A percentile compares a stretch with the other conserved stretches of the same genome.
phyloP scores from a whole-genome alignment of 768 basidiomycete genomes.

The Podaxis sp. region DNA sequence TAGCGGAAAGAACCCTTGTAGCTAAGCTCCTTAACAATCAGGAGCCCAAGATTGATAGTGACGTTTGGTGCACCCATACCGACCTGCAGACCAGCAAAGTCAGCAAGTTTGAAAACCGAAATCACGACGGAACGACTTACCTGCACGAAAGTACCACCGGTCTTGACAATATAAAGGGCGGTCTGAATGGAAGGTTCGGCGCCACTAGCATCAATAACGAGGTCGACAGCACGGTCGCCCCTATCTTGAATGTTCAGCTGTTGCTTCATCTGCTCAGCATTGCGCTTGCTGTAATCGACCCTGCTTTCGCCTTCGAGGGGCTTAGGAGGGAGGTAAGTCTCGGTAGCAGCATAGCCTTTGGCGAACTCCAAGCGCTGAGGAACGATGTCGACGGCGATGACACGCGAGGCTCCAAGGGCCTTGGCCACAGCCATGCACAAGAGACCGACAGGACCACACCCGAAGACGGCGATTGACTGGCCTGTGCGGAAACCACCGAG shows the following conservation, averaged over 20 bases:
- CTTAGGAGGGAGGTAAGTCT: slow-evolving; percentile 61
- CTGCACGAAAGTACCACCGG: slow-evolving; percentile 74
- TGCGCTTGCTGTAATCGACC: slow-evolving; percentile 67
- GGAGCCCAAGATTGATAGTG: slow-evolving; percentile 61
- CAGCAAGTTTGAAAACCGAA: background rate
- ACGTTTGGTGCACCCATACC: slow-evolving; percentile 84
- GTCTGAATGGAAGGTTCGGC: slow-evolving; percentile 93
- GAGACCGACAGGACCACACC: slow-evolving; percentile 84
- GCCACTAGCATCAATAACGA: slow-evolving; percentile 89
- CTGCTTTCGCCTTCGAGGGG: slow-evolving; percentile 60
- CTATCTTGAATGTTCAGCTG: slow-evolving; percentile 65
- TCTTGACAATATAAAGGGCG: slow-evolving; percentile 67
- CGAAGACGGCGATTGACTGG: slow-evolving; percentile 80
- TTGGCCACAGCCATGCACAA: slow-evolving; percentile 96
- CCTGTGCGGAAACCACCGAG: slow-evolving; percentile 69
- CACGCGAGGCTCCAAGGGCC: slow-evolving; percentile 80
- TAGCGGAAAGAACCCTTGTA: slow-evolving; percentile 94
- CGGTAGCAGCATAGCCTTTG: slow-evolving; percentile 77
- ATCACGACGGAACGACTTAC: slow-evolving; percentile 24
- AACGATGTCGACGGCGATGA: slow-evolving; percentile 83
- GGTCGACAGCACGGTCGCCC: slow-evolving; percentile 69
- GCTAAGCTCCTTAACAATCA: slow-evolving; percentile 74
- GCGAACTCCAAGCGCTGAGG: slow-evolving; percentile 81
- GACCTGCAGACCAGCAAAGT: slow-evolving; percentile 40
- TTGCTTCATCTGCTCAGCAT: slow-evolving; percentile 61